Conservation (phyloP, 2,329 filamentous ascomycete species). For the Ophiostoma australiae region DNA sequence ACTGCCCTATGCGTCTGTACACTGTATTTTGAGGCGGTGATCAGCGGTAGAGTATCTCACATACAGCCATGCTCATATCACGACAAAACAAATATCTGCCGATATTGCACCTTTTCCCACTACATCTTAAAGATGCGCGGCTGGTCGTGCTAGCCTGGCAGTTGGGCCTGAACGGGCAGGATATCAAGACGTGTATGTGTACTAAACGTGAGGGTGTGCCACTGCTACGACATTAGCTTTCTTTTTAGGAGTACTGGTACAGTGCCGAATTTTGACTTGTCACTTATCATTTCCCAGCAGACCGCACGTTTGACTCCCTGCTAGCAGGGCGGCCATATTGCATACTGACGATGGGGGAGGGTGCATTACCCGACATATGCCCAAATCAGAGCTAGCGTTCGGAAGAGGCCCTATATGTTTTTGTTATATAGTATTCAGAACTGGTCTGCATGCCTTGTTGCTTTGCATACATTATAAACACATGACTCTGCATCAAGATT, state of each 20-base stretch:
- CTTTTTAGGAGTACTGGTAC: neutral
- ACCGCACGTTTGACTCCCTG: neutral
- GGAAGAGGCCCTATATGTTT: neutral
- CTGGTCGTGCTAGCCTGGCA: neutral
- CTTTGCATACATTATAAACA: neutral
- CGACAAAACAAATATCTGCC: too few relatives aligned
- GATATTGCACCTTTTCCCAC: neutral
- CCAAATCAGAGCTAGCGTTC: neutral
- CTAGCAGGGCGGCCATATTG: neutral
- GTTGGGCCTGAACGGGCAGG: neutral
- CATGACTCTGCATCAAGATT: neutral
- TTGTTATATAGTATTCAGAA: neutral
- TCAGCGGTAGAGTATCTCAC: neutral
- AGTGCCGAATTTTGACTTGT: neutral
- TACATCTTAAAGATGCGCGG: neutral
- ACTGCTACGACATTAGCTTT: neutral
- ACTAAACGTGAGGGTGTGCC: neutral
- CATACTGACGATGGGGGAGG: neutral
- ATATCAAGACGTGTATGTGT: neutral
- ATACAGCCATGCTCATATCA: too few relatives aligned
- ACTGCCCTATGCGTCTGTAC: neutral
- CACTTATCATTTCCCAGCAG: slow-evolving; percentile 5
- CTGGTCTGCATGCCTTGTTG: neutral
- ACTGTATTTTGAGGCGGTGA: neutral
- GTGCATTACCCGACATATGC: neutral